A percentile compares a stretch with the other conserved stretches of the same genome.
These are phyloP conservation scores for Hevea brasiliensis DNA, from an alignment of 345 rosid genomes.

Conservation along the genomic window DNA sequence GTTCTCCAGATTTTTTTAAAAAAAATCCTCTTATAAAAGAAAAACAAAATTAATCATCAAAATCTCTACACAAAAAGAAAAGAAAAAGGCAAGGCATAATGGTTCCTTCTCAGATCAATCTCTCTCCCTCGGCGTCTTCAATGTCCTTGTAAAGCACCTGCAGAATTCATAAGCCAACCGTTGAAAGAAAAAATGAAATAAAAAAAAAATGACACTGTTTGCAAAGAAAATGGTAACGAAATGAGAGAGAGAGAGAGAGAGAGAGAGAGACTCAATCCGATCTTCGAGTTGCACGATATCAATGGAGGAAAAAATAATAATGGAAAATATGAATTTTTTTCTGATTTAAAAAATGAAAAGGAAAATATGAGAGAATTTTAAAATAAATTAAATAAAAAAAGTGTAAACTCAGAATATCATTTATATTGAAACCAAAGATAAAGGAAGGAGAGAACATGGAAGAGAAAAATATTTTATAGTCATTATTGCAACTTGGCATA, in stretches of 20 bases:
- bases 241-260: background rate
- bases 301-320: conserved; percentile 4
- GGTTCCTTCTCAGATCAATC: background rate
- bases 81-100: too few species aligned
- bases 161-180: background rate
- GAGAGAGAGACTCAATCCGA: conserved; percentile 29
- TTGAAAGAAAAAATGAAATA: background rate
- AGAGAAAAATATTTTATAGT: too few species aligned
- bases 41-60: background rate
- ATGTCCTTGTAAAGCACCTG: background rate
- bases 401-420: too few species aligned
- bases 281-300: conserved; percentile 27
- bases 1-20: background rate
- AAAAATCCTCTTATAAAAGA: too few species aligned
- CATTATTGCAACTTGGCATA: too few species aligned
- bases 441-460: too few species aligned
- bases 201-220: background rate
- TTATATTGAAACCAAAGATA: too few species aligned
- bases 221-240: background rate
- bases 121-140: background rate
- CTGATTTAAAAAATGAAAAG: background rate
- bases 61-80: too few species aligned
- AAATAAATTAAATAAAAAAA: too few species aligned
- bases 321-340: too few species aligned
- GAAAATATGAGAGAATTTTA: too few species aligned